These are phyloP conservation scores for Acacia melanoxylon DNA, from an alignment of 306 rosid species.

Conservation along the genomic window DNA sequence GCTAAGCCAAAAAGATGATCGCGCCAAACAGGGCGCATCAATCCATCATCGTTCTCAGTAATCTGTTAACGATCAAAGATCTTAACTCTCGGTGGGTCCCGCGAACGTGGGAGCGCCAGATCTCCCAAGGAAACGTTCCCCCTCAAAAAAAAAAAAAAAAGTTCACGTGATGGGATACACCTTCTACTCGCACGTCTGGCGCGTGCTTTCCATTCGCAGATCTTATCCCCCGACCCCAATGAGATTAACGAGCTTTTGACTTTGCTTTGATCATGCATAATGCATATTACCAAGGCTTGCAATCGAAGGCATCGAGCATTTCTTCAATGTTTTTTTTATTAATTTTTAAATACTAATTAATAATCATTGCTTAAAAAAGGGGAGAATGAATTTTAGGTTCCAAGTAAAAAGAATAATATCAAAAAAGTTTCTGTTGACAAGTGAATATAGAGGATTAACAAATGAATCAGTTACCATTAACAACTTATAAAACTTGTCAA, in stretches of 20 bases:
- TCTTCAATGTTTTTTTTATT: not conserved
- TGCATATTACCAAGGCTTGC: not conserved
- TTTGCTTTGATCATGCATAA: not conserved
- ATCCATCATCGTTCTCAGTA: not conserved
- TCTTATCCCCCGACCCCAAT: not conserved
- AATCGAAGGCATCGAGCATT: not conserved
- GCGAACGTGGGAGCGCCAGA: not conserved
- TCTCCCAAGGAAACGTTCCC: not conserved
- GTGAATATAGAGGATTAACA: no score
- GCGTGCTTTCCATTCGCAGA: not conserved
- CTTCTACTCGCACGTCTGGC: not conserved
- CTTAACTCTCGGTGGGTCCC: slow-evolving; percentile 6
- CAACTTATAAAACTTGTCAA: no score
- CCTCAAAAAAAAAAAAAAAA: no score
- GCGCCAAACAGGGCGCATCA: not conserved
- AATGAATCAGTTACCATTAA: no score
- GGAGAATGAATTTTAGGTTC: no score
- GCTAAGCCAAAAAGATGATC: not conserved
- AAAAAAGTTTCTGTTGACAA: no score
- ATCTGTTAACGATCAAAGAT: not conserved
- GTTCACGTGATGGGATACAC: not conserved
- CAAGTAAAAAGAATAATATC: no score
- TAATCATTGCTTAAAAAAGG: no score
- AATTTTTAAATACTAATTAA: no score
- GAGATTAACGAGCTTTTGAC: not conserved